Conservation (phyloP, 768 basidiomycete genomes). For the Mycena chlorophos region DNA sequence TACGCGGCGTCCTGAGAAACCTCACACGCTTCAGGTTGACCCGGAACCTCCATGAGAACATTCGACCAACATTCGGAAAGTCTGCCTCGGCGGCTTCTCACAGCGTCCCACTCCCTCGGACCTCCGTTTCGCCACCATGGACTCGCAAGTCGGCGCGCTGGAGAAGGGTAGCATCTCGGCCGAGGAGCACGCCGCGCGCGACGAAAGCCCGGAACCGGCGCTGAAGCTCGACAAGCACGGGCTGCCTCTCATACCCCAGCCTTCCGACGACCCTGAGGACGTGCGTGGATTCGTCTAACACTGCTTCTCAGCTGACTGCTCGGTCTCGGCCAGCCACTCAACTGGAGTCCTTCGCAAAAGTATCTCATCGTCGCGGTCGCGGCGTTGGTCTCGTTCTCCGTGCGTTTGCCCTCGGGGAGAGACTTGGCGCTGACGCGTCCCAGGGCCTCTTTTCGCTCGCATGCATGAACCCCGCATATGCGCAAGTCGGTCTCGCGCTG, state of each 20-base stretch:
- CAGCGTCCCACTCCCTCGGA: not conserved
- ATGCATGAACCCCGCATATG: conserved; percentile 25
- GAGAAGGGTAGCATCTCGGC: conserved; percentile 13
- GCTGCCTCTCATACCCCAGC: conserved; percentile 30
- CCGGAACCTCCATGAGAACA: no score
- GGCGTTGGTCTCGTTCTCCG: conserved; percentile 22
- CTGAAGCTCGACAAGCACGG: conserved; percentile 24
- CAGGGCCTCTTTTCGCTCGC: conserved; percentile 23
- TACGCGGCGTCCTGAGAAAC: not conserved
- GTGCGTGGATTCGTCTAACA: not conserved
- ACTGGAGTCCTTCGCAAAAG: conserved; percentile 24
- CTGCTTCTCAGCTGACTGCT: not conserved
- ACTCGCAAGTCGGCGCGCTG: conserved; percentile 10
- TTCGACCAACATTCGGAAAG: no score
- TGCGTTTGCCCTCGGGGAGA: not conserved
- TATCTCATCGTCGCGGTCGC: conserved; percentile 20
- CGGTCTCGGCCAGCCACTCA: conserved; percentile 21
- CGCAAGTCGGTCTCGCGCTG: conserved; percentile 16
- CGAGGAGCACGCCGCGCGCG: conserved; percentile 10
- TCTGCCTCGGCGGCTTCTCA: not conserved
- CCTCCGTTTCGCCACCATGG: not conserved
- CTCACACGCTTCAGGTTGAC: not conserved
- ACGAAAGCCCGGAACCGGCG: no score
- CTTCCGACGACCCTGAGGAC: conserved; percentile 27
- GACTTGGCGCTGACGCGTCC: not conserved